phyloP scores from a whole-genome alignment of 768 basidiomycete species.

The Megacollybia marginata region DNA sequence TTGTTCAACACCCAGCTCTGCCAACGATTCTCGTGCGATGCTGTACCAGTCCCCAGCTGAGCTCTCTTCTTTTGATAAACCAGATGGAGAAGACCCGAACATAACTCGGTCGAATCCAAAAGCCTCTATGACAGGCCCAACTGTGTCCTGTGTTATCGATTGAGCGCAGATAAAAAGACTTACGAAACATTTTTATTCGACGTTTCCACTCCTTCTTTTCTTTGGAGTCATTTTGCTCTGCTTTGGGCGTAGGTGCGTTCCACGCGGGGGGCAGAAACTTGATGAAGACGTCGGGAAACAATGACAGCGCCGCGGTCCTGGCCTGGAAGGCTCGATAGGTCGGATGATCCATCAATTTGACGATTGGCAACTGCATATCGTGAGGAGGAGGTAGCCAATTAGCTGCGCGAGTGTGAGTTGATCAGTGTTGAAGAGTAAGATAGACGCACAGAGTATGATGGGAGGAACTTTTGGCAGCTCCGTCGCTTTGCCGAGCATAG shows the following conservation, averaged over 20 bases:
- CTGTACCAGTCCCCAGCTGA: conserved; percentile 72
- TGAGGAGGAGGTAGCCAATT: conserved; percentile 78
- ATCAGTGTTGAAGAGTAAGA: conserved; percentile 1
- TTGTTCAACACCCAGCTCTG: conserved; percentile 76
- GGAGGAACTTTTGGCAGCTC: conserved; percentile 39
- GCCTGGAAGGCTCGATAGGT: conserved; percentile 67
- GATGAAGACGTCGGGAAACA: conserved; percentile 63
- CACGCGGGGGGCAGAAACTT: conserved; percentile 76
- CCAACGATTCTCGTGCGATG: conserved; percentile 69
- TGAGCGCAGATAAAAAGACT: conserved; percentile 23
- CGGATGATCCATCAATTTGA: conserved; percentile 74
- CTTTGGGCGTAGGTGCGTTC: conserved; percentile 46
- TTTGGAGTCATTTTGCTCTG: conserved; percentile 33
- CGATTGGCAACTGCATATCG: conserved; percentile 61
- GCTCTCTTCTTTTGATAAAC: conserved; percentile 36
- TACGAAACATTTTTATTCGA: conserved; percentile 80
- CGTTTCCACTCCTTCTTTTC: conserved; percentile 62
- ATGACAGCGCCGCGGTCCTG: conserved; percentile 63
- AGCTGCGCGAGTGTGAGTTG: conserved; percentile 34
- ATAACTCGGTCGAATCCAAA: conserved; percentile 81
- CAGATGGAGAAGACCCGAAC: conserved; percentile 70
- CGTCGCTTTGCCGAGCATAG: conserved; percentile 58
- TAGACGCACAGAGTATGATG: conserved; percentile 59
- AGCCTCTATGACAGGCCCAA: conserved; percentile 77
- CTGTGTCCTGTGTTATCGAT: conserved; percentile 26